Evolutionary conservation across 148 eudicot genomes (phyloP), one percentile per base, ranked within the genome.

Genomic region (Nyssa sinensis): DNA sequence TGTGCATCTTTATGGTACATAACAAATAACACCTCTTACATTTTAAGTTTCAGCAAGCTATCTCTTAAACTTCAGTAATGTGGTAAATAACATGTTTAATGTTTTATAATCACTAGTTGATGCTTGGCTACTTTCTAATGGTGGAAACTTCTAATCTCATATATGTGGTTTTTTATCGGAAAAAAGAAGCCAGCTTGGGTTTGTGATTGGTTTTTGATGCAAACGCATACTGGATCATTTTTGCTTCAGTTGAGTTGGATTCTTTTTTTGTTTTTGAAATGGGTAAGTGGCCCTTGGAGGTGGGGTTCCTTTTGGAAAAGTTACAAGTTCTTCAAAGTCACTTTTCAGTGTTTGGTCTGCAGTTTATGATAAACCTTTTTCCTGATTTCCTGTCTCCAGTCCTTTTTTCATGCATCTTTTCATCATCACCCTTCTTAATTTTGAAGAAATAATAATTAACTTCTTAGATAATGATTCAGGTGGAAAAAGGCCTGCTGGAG

Each of bases 401-500:
- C 34, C 47, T 70, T 17, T 66, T 21, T 63, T 24, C 6, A 75
- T 57, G 0, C 60, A 3, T 73, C 30, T 24, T 60, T 47, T 44
- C 71, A 17, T 23, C 1, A 29, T 58, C 21, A 27, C 41, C 30
- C 47, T 39, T 57, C 39, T 64, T 23, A 34, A 64, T 11, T 24
- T 10, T 65, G 28, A 25, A 70, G 28, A 31, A 58, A 27, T 57
- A 16, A 6, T 13, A 6, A 31, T 64, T 64, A 37, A 57, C 1
- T 10, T 61, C 35, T 67, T 32, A 68, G 55, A 31, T 80, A 55
- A 33, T 67, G 41, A 73, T 76, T 17, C 76, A 90, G 97, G 94
- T 84, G 89, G 88, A 47, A 89, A 89, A 82, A 85, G 88, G 86
- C 82, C 81, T 69, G 86, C 85, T 58, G 96, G 97, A 69, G 97